These are phyloP conservation scores for Parasitella parasitica DNA, from an alignment of 371 early-diverging fungal species.

Conservation along the genomic window DNA sequence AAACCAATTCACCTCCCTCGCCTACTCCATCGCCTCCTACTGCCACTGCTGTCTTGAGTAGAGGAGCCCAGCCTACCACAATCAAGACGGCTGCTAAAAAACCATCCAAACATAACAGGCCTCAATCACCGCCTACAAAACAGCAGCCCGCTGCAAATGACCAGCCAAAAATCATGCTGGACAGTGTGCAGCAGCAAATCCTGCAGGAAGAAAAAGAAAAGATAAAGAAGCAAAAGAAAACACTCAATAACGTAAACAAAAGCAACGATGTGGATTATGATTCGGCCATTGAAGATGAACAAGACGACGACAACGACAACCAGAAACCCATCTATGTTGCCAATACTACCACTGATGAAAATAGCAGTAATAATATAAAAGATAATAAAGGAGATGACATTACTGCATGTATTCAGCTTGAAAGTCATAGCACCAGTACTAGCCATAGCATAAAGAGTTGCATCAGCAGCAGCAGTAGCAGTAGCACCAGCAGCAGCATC, in stretches of 20 bases:
- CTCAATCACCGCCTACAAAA: constrained; percentile 17
- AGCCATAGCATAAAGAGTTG: too few relatives aligned
- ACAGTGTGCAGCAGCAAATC: constrained; percentile 10
- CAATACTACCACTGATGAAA: not conserved
- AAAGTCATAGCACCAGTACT: not conserved
- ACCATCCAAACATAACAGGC: constrained; percentile 5
- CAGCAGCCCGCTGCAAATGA: not conserved
- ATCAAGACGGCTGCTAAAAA: not conserved
- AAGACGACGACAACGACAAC: not conserved
- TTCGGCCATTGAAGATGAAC: constrained; percentile 4
- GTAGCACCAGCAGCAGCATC: not conserved
- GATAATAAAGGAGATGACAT: not conserved
- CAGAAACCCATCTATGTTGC: not conserved
- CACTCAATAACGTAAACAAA: not conserved
- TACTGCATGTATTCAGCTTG: not conserved
- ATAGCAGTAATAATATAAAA: not conserved
- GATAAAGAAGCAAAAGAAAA: not conserved
- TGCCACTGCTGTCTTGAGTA: not conserved
- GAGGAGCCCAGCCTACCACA: not conserved
- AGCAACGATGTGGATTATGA: not conserved
- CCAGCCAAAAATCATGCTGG: constrained; percentile 4
- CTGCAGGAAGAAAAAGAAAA: not conserved
- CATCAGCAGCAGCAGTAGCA: not conserved
- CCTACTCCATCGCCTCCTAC: not conserved
- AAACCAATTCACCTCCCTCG: not conserved